phyloP scores from a whole-genome alignment of 23 red algal genomes.

The Cyanidiococcus yangmingshanensis region DNA sequence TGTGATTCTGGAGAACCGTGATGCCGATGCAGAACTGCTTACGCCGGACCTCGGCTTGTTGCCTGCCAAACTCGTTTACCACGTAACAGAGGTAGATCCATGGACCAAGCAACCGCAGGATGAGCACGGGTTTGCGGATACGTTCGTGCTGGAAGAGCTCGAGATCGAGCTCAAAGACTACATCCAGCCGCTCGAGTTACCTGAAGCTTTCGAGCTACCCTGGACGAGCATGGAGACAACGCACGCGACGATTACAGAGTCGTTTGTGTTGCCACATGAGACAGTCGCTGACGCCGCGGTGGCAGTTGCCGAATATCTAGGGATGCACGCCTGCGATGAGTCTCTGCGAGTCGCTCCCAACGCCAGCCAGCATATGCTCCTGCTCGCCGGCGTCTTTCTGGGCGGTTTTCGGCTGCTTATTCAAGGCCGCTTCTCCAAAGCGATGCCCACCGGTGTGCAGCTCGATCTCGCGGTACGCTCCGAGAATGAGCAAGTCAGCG shows the following conservation, averaged over 20 bases:
- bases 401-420: constrained; percentile 45
- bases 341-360: constrained; percentile 39
- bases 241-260: constrained; percentile 52
- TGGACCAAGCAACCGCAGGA: constrained; percentile 66
- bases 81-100: constrained; percentile 52
- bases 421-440: constrained; percentile 42
- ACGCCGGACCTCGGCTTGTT: constrained; percentile 29
- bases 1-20: constrained; percentile 28
- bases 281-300: constrained; percentile 58
- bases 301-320: constrained; percentile 59
- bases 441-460: constrained; percentile 39
- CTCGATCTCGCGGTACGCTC: constrained; percentile 59
- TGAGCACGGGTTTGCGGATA: constrained; percentile 47
- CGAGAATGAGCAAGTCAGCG: constrained; percentile 48
- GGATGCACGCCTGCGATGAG: constrained; percentile 79
- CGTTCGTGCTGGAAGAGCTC: constrained; percentile 74
- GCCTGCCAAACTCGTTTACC: constrained; percentile 59
- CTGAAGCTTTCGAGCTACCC: constrained; percentile 47
- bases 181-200: constrained; percentile 52
- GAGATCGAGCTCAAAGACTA: constrained; percentile 51
- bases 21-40: constrained; percentile 41
- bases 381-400: constrained; percentile 75
- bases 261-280: constrained; percentile 66
- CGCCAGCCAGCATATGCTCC: constrained; percentile 62
- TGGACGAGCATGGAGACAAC: constrained; percentile 37